Evolutionary conservation across 306 rosid genomes (phyloP).

Genomic region (Rosa multiflora): DNA sequence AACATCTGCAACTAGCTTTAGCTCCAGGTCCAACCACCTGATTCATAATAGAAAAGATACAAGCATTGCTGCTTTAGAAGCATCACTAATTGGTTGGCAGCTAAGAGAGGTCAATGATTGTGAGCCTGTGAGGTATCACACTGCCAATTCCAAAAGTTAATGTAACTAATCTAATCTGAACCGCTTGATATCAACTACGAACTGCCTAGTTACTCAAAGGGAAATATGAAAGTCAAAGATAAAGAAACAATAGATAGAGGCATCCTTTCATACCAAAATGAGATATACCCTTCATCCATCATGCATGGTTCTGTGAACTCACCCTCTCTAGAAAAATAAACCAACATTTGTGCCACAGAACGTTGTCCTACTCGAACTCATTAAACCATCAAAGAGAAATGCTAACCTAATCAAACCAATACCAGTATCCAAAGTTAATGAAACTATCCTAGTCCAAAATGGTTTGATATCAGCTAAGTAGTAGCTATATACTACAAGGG

Average conservation of each 20-base stretch:
- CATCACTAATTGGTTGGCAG: not conserved
- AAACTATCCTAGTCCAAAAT: not conserved
- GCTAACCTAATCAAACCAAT: not conserved
- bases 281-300: not conserved
- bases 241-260: constrained; percentile 1
- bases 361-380: not conserved
- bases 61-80: not conserved
- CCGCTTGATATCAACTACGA: not conserved
- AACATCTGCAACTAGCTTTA: constrained; percentile 96
- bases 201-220: not conserved
- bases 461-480: not conserved
- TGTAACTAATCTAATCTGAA: not conserved
- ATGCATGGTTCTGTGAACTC: not conserved
- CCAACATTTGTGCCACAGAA: not conserved
- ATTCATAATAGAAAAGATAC: constrained; percentile 26
- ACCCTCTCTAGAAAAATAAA: not conserved
- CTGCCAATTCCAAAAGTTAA: not conserved
- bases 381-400: not conserved
- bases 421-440: not conserved
- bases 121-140: constrained; percentile 1
- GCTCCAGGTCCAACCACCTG: constrained; percentile 98
- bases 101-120: constrained; percentile 10
- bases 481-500: not conserved
- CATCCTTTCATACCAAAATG: not conserved
- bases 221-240: not conserved